Evolutionary conservation across 768 basidiomycete genomes (phyloP).

Genomic region (Lactifluus subvellereus): DNA sequence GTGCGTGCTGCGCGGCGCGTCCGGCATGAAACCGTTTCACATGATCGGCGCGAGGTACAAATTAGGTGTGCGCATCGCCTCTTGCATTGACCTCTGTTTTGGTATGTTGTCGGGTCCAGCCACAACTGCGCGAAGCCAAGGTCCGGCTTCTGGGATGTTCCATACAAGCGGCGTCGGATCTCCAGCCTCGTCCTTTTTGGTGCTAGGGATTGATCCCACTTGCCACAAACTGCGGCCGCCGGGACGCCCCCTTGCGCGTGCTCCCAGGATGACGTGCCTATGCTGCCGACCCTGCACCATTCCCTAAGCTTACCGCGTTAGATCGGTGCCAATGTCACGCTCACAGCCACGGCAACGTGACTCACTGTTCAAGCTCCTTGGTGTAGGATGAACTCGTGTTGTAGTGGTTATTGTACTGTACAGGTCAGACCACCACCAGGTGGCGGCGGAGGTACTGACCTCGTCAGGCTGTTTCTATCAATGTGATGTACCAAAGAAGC

Average conservation of each 20-base stretch:
- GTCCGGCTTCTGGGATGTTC: conserved; percentile 3
- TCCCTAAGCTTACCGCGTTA: neutral
- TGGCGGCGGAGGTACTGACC: neutral
- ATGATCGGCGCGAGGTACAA: conserved; percentile 5
- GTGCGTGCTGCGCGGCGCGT: neutral
- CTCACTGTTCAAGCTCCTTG: neutral
- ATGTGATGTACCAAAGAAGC: neutral
- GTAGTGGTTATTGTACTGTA: neutral
- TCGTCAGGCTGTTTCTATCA: neutral
- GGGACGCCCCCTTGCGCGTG: neutral
- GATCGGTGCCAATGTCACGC: neutral
- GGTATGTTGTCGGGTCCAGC: neutral
- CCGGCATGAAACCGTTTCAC: neutral
- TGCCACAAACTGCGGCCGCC: neutral
- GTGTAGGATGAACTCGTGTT: neutral
- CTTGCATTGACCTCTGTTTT: neutral
- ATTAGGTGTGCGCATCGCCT: conserved; percentile 13
- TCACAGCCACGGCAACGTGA: neutral
- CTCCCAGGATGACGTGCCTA: neutral
- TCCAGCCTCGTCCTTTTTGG: neutral
- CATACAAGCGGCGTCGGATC: neutral
- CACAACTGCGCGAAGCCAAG: neutral
- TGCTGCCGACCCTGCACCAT: neutral
- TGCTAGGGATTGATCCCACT: neutral
- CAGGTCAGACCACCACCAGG: neutral